Evolutionary conservation across 345 rosid species (phyloP), one percentile per base, ranked within the genome.

Genomic region (Trapa bicornis): DNA sequence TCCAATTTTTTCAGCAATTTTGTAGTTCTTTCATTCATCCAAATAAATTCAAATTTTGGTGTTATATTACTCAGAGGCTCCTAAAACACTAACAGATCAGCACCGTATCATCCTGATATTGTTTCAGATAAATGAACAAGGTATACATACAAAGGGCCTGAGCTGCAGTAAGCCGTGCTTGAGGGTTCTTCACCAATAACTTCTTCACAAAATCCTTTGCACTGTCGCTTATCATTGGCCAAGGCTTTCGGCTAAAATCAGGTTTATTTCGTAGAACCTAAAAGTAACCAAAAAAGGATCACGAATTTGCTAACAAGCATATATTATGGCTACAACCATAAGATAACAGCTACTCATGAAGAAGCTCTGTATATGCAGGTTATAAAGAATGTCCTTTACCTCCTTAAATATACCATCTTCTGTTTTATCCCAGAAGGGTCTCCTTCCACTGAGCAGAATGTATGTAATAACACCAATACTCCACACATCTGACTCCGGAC

Each of bases 401-500:
- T 94, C 96, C 74, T 85, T 91, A 76, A 95, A 91, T 76, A 95
- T 91, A 37, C 99, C 99, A 65, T 95, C 96, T 81, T 95, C 96
- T 9, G 99, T 95, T 83, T 78, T 95, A 79, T 95, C 96, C 99
- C 99, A 95, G 56, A 95, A 95, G 32, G 99, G 99, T 32, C 97
- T 83, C 79, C 89, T 91, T 45, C 97, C 97, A 47, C 93, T 91
- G 6, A 95, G 89, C 61, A 95, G 83, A 80, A 95, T 95, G 78
- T 89, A 95, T 65, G 96, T 91, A 50, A 91, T 91, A 2, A 95
- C 99, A 65, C 97, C 99, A 41, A 95, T 95, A 71, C 99, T 95
- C 99, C 99, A 95, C 65, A 84, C 97, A 81, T 95, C 99, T 74
- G 96, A 95, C 80, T 95, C 97, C 2, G 99, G 99, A 41, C 99